A percentile compares a stretch with the other conserved stretches of the same genome.
Conservation (phyloP, 768 basidiomycete genomes). For the Calvatia gigantea region DNA sequence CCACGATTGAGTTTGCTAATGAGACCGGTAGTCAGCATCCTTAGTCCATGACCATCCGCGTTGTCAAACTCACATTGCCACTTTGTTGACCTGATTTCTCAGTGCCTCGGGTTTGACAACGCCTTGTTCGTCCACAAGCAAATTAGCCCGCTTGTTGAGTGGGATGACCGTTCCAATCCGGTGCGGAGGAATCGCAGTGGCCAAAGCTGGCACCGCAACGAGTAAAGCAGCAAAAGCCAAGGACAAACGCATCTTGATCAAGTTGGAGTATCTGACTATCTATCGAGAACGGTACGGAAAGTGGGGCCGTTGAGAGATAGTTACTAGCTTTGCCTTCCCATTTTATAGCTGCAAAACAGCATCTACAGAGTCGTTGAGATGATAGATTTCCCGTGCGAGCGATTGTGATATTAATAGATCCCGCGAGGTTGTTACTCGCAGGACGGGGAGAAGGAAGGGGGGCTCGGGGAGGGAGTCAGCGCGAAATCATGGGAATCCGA, state of each 20-base stretch:
- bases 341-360: neutral
- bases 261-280: neutral
- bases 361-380: neutral
- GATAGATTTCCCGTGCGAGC: neutral
- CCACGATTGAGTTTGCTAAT: conserved; percentile 41
- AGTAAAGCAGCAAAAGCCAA: conserved; percentile 7
- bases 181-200: conserved; percentile 13
- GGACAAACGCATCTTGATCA: conserved; percentile 6
- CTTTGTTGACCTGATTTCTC: conserved; percentile 19
- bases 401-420: neutral
- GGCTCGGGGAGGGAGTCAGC: neutral
- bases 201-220: conserved; percentile 7
- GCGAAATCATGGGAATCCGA: neutral
- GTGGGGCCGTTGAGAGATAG: neutral
- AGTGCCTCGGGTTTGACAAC: conserved; percentile 21
- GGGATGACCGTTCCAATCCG: conserved; percentile 20
- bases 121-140: conserved; percentile 20
- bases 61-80: conserved; percentile 16
- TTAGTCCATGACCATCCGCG: neutral
- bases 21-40: neutral
- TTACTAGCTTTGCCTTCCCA: neutral
- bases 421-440: neutral
- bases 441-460: too few species aligned
- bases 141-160: conserved; percentile 23
- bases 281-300: neutral